Percentiles rank a stretch among this genome's conserved stretches.
Evolutionary conservation across 805 yeast species (phyloP).

Genomic region (Starmerella gropengiesseri): DNA sequence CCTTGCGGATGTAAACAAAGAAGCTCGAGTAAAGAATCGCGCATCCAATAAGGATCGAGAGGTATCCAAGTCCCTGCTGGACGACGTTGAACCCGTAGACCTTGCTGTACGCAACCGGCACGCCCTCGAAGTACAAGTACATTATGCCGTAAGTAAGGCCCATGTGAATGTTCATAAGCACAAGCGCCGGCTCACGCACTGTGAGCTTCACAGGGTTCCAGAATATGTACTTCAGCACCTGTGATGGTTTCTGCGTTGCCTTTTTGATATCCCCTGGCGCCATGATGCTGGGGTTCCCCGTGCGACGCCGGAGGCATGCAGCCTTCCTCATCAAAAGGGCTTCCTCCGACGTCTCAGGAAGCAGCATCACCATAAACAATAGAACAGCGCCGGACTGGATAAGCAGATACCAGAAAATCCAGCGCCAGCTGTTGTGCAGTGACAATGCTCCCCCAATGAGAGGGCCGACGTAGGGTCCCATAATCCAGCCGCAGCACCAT

Average conservation of each 20-base stretch:
- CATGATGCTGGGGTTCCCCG: slow-evolving; percentile 25
- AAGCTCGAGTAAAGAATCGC: slow-evolving; percentile 29
- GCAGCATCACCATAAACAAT: slow-evolving; percentile 31
- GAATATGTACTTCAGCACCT: slow-evolving; percentile 18
- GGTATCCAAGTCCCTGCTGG: slow-evolving; percentile 39
- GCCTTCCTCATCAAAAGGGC: slow-evolving; percentile 42
- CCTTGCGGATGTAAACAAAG: slow-evolving; percentile 6
- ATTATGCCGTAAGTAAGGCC: slow-evolving; percentile 43
- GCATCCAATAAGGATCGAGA: slow-evolving; percentile 40
- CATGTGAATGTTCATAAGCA: slow-evolving; percentile 41
- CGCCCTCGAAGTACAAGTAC: slow-evolving; percentile 51
- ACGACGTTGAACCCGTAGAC: slow-evolving; percentile 38
- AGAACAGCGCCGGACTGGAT: slow-evolving; percentile 33
- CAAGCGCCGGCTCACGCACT: slow-evolving; percentile 43
- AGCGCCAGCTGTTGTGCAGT: slow-evolving; percentile 41
- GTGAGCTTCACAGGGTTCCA: slow-evolving; percentile 37
- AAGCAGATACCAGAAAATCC: slow-evolving; percentile 43
- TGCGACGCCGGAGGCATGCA: slow-evolving; percentile 36
- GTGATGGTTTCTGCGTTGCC: background rate
- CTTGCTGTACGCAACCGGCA: slow-evolving; percentile 43
- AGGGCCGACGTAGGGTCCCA: slow-evolving; percentile 50
- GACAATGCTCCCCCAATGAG: slow-evolving; percentile 44
- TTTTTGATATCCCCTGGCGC: slow-evolving; percentile 18
- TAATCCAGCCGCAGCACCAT: slow-evolving; percentile 46
- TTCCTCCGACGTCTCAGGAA: slow-evolving; percentile 42